These are phyloP conservation scores for Chlamydomonas schloesseri DNA, from an alignment of 139 green algal genomes.

Conservation along the genomic window DNA sequence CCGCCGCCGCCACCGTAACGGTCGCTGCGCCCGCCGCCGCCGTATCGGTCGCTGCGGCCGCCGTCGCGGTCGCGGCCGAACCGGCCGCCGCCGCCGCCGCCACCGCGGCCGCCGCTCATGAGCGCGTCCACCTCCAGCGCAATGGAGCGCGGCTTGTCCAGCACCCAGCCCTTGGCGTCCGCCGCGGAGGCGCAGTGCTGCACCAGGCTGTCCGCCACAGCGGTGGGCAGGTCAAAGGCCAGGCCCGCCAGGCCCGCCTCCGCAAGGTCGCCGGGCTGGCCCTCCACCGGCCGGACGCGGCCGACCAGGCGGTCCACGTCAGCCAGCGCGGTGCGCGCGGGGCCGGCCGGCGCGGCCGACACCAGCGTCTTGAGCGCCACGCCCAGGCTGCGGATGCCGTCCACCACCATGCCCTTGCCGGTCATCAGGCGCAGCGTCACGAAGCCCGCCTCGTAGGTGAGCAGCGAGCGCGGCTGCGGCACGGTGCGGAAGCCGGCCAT, in stretches of 20 bases:
- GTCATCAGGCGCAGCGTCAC: slow-evolving; percentile 77
- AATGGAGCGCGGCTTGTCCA: slow-evolving; percentile 55
- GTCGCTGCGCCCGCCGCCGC: slow-evolving; percentile 9
- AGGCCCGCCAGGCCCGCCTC: slow-evolving; percentile 58
- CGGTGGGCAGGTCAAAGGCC: slow-evolving; percentile 88
- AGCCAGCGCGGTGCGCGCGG: neutral
- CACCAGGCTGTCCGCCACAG: slow-evolving; percentile 32
- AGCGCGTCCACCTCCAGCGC: slow-evolving; percentile 59
- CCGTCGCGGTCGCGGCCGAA: slow-evolving; percentile 10
- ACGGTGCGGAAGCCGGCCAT: slow-evolving; percentile 86
- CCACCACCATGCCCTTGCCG: neutral
- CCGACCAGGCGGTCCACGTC: slow-evolving; percentile 57
- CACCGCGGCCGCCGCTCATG: slow-evolving; percentile 26
- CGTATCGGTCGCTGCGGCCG: slow-evolving; percentile 7
- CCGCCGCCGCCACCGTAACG: slow-evolving; percentile 22
- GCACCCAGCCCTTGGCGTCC: slow-evolving; percentile 25
- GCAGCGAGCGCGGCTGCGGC: slow-evolving; percentile 76
- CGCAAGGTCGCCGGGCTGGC: neutral
- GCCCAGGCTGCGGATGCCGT: slow-evolving; percentile 26
- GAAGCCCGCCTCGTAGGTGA: slow-evolving; percentile 84
- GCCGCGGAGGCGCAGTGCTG: slow-evolving; percentile 1
- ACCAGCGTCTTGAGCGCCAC: neutral
- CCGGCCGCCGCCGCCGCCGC: slow-evolving; percentile 8
- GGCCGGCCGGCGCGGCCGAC: neutral
- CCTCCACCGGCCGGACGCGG: slow-evolving; percentile 70